Conservation (phyloP, 2,329 filamentous ascomycete species). For the Xylariomycetidae sp. region DNA sequence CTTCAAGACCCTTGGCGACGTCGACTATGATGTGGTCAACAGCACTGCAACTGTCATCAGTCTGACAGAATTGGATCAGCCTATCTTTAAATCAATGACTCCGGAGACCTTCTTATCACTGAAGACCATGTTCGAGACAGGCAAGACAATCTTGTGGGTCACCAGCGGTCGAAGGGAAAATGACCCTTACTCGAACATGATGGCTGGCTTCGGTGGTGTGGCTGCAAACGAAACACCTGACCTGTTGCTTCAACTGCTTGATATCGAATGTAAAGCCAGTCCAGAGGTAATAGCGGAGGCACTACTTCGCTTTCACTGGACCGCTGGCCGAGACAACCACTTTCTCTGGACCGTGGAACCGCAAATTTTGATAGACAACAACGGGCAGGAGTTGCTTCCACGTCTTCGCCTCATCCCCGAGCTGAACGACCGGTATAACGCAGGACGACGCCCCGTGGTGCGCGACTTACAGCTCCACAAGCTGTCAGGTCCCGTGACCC, state of each 20-base stretch:
- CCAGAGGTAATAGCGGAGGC: slow-evolving; percentile 4
- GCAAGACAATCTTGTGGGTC: slow-evolving; percentile 9
- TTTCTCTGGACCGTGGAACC: slow-evolving; percentile 11
- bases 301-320: slow-evolving; percentile 8
- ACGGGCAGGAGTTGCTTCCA: slow-evolving; percentile 3
- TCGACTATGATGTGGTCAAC: slow-evolving; percentile 1
- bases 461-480: not conserved
- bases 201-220: slow-evolving; percentile 6
- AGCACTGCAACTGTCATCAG: slow-evolving; percentile 1
- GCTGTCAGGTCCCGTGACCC: too few species aligned
- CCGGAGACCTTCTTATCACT: not conserved
- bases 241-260: slow-evolving; percentile 1
- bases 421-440: slow-evolving; percentile 15
- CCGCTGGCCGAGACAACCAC: not conserved
- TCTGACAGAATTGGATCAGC: slow-evolving; percentile 4
- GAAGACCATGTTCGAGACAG: slow-evolving; percentile 2
- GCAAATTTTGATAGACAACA: slow-evolving; percentile 9
- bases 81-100: slow-evolving; percentile 4
- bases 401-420: slow-evolving; percentile 4
- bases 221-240: slow-evolving; percentile 2
- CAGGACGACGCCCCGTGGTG: not conserved
- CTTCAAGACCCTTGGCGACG: slow-evolving; percentile 2
- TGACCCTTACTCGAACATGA: slow-evolving; percentile 7
- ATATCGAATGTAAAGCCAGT: slow-evolving; percentile 1
- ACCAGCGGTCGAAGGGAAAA: slow-evolving; percentile 7